Evolutionary conservation across 768 basidiomycete species (phyloP), one percentile per base, ranked within the genome.

Genomic region (Leccinum barrowsii): DNA sequence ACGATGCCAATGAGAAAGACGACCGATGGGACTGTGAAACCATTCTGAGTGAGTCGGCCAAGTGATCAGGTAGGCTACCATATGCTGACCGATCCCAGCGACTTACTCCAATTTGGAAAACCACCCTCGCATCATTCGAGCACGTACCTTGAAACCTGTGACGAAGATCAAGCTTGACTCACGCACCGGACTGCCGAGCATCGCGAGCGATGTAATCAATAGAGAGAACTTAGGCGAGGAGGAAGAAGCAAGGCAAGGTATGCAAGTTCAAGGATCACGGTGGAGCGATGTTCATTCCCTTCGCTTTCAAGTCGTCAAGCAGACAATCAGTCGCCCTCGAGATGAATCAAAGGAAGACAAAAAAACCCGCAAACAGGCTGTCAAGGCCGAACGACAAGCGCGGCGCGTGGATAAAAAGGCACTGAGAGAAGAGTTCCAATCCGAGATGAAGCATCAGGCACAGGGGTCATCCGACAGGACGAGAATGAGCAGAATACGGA

Each of bases 31-130:
- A 99, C 70, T 95, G 92, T 60, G 95, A 99, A 73, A 97, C 94
- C 1, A 90, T 99, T 40, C 77, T 99, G 2, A 87, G 96, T 96
- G 72, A 71, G 90, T 80, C 12, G 49, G 2, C 22, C 19, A 2
- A 28, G 10, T 19, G 35, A 15, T 19, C 15, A 26, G 15, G 19
- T 47, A 32, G 2, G 26, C 32, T 46, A 26, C 12, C 50, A 17
- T 53, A 62, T 49, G 58, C 59, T 60, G 63, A 62, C 48, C n/a
- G 44, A 47, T 52, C 30, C 19, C 67, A 97, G 96, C 90, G 8
- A 98, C 95, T 10, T 95, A 94, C 70, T 89, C 93, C n/a, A 99
- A 97, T 68, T 79, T 98, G 7, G 97, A 97, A 71, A 99, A 99
- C 67, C 97, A 98, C 70, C 97, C 97, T 0, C 84, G 88, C 8